These are phyloP conservation scores for Podila minutissima DNA, from an alignment of 192 early-diverging fungal species.

Conservation along the genomic window DNA sequence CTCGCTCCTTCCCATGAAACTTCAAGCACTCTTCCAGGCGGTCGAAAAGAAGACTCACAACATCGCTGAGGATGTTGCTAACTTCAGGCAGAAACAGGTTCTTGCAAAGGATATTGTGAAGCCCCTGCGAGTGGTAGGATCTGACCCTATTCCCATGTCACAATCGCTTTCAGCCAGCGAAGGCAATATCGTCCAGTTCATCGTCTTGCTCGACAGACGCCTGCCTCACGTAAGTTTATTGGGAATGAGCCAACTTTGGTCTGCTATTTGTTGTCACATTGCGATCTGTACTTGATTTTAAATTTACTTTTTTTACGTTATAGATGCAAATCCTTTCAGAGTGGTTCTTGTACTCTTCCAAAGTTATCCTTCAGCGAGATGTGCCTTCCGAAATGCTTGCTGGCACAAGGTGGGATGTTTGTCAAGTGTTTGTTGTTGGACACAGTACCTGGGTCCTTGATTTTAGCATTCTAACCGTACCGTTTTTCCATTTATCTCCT, in stretches of 20 bases:
- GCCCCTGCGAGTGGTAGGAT: slow-evolving; percentile 5
- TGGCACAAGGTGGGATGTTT: not conserved
- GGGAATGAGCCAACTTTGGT: too few species aligned
- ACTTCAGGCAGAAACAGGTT: slow-evolving; percentile 3
- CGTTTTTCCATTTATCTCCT: not conserved
- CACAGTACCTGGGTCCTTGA: too few species aligned
- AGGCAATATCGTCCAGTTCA: slow-evolving; percentile 14
- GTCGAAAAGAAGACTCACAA: slow-evolving; percentile 7
- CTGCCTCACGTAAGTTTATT: slow-evolving; percentile 17
- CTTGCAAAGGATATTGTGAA: not conserved
- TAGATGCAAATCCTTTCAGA: slow-evolving; percentile 18
- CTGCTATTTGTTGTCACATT: too few species aligned
- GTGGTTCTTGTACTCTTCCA: slow-evolving; percentile 1
- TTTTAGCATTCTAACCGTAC: not conserved
- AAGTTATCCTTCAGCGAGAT: slow-evolving; percentile 14
- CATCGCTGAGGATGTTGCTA: slow-evolving; percentile 6
- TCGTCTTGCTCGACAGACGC: slow-evolving; percentile 13
- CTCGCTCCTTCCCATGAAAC: slow-evolving; percentile 11
- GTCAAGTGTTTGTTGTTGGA: too few species aligned
- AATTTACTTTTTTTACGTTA: not conserved
- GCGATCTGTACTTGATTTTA: not conserved
- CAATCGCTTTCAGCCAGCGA: slow-evolving; percentile 9
- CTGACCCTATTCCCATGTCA: slow-evolving; percentile 4
- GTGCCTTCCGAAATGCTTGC: not conserved
- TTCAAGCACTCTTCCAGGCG: slow-evolving; percentile 28